A percentile compares a stretch with the other conserved stretches of the same genome.
Evolutionary conservation across 768 basidiomycete species (phyloP).

Genomic region (Steccherinum ochraceum): DNA sequence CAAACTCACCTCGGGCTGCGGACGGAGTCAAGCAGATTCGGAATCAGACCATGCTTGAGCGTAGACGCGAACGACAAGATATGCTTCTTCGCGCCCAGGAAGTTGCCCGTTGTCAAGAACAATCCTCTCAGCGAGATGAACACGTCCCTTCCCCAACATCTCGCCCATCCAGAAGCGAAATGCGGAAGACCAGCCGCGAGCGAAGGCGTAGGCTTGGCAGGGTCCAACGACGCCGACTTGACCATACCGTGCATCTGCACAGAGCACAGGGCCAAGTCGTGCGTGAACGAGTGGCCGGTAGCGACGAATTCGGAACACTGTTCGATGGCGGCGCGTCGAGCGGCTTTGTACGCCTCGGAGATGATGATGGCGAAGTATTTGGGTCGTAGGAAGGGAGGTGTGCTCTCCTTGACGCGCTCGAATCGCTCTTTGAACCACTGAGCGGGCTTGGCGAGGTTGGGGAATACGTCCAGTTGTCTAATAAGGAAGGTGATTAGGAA

Average conservation of each 20-base stretch:
- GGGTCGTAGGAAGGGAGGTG: constrained; percentile 86
- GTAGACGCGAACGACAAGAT: constrained; percentile 92
- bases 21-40: constrained; percentile 89
- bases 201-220: constrained; percentile 61
- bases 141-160: constrained; percentile 94
- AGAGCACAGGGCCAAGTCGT: constrained; percentile 79
- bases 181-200: constrained; percentile 95
- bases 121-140: constrained; percentile 93
- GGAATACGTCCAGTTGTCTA: constrained; percentile 58
- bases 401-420: constrained; percentile 64
- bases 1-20: constrained; percentile 68
- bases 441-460: constrained; percentile 63
- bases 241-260: constrained; percentile 91
- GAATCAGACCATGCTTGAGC: constrained; percentile 92
- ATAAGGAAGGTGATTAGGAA: background rate
- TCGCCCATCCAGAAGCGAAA: constrained; percentile 88
- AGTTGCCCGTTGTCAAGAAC: constrained; percentile 90
- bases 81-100: constrained; percentile 77
- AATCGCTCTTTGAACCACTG: constrained; percentile 88
- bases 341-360: constrained; percentile 88
- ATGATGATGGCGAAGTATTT: constrained; percentile 95
- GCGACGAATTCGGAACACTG: constrained; percentile 85
- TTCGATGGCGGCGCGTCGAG: constrained; percentile 75
- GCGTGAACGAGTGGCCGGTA: constrained; percentile 83
- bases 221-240: constrained; percentile 84